Evolutionary conservation across 768 basidiomycete genomes (phyloP).

Genomic region (Lactifluus echinatus): DNA sequence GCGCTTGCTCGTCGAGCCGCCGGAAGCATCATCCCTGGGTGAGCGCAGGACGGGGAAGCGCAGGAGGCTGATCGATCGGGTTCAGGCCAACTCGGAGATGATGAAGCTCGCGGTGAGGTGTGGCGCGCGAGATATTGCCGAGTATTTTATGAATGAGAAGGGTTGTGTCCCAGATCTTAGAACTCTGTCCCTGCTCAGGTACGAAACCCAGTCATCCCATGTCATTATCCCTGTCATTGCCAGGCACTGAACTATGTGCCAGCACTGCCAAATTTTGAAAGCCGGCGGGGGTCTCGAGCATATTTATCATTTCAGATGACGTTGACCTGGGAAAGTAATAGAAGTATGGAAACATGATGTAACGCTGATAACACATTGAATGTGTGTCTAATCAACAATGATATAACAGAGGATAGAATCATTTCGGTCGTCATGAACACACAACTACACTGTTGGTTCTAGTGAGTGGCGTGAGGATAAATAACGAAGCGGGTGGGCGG

Average conservation of each 20-base stretch:
- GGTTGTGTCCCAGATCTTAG: slow-evolving; percentile 66
- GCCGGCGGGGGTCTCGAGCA: background rate
- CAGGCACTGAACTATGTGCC: background rate
- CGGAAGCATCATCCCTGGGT: slow-evolving; percentile 9
- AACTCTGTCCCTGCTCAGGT: slow-evolving; percentile 33
- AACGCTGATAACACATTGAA: slow-evolving; percentile 6
- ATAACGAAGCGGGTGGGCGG: background rate
- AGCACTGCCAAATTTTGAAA: background rate
- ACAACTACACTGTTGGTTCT: slow-evolving; percentile 1
- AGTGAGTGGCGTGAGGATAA: background rate
- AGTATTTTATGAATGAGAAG: slow-evolving; percentile 64
- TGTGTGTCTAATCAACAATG: slow-evolving; percentile 17
- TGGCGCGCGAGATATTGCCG: slow-evolving; percentile 58
- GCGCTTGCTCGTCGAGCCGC: slow-evolving; percentile 61
- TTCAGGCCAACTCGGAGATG: slow-evolving; percentile 47
- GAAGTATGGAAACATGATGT: background rate
- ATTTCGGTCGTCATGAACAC: slow-evolving; percentile 16
- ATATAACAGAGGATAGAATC: slow-evolving; percentile 9
- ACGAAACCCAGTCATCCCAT: background rate
- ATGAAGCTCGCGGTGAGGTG: slow-evolving; percentile 55
- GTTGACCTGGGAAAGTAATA: background rate
- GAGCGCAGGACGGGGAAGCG: slow-evolving; percentile 32
- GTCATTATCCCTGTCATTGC: background rate
- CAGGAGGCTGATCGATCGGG: slow-evolving; percentile 50
- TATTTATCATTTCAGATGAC: background rate